phyloP scores from a whole-genome alignment of 1,284 basidiomycete species.

The Vanrija sp. region DNA sequence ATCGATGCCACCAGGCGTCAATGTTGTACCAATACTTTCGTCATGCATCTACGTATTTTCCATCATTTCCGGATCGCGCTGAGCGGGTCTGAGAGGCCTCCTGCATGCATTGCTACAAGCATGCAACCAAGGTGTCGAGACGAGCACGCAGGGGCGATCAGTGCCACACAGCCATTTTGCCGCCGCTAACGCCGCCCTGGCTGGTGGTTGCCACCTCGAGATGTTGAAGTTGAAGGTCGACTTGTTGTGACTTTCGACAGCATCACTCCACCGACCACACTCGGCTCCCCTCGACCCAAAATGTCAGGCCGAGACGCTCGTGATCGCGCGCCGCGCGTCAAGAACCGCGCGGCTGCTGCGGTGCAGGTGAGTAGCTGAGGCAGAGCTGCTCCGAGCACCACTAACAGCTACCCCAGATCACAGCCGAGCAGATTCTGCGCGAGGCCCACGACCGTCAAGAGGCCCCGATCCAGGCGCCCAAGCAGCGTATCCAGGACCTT shows the following conservation, averaged over 20 bases:
- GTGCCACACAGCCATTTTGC: background rate
- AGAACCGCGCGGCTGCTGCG: conserved; percentile 88
- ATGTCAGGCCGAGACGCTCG: conserved; percentile 44
- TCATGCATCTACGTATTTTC: conserved; percentile 2
- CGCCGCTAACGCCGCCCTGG: conserved; percentile 4
- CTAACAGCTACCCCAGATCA: conserved; percentile 62
- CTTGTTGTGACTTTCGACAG: conserved; percentile 1
- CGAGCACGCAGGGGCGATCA: background rate
- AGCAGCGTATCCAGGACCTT: conserved; percentile 90
- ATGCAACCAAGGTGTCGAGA: background rate
- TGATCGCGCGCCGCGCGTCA: conserved; percentile 62
- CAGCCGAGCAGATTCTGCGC: conserved; percentile 92
- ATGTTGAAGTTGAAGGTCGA: background rate
- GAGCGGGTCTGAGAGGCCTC: background rate
- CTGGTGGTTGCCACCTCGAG: conserved; percentile 3
- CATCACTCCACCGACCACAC: background rate
- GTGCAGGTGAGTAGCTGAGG: conserved; percentile 61
- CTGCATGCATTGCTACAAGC: background rate
- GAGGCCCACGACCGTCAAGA: conserved; percentile 99
- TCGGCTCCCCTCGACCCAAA: conserved; percentile 4
- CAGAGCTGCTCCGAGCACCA: no score
- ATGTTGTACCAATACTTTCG: conserved; percentile 2
- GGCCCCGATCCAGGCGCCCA: conserved; percentile 81
- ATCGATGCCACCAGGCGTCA: no score
- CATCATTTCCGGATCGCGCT: background rate